Conservation (phyloP, 352 stramenopile species). For the Phytophthora ohioensis region DNA sequence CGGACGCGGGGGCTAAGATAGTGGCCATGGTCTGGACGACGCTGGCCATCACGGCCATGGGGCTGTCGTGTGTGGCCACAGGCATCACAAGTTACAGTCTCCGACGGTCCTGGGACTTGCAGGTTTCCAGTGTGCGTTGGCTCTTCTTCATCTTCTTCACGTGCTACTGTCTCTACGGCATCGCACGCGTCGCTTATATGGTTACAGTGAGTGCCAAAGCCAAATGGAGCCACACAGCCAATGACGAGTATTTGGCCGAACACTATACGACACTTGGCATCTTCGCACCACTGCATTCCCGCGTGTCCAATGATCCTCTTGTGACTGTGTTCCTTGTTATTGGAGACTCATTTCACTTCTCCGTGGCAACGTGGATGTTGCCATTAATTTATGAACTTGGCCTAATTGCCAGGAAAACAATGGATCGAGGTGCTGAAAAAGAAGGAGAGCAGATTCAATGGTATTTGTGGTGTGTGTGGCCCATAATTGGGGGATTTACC, state of each 20-base stretch:
- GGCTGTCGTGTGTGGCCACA: slow-evolving; percentile 44
- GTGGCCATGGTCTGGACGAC: slow-evolving; percentile 44
- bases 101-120: slow-evolving; percentile 48
- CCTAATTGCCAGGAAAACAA: slow-evolving; percentile 48
- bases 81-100: slow-evolving; percentile 52
- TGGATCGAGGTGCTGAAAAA: slow-evolving; percentile 52
- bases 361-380: slow-evolving; percentile 50
- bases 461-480: slow-evolving; percentile 40
- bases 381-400: slow-evolving; percentile 50
- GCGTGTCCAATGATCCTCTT: slow-evolving; percentile 26
- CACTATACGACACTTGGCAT: slow-evolving; percentile 46
- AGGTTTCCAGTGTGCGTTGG: slow-evolving; percentile 59
- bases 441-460: slow-evolving; percentile 41
- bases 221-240: slow-evolving; percentile 10
- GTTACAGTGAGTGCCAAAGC: slow-evolving; percentile 26
- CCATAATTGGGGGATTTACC: slow-evolving; percentile 33
- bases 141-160: slow-evolving; percentile 65
- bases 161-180: slow-evolving; percentile 43
- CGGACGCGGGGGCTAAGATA: not conserved
- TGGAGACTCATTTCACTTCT: slow-evolving; percentile 45
- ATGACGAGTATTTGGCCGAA: slow-evolving; percentile 30
- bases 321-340: slow-evolving; percentile 39
- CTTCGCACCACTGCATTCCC: slow-evolving; percentile 43
- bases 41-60: slow-evolving; percentile 42
- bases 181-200: slow-evolving; percentile 42